phyloP scores from a whole-genome alignment of 2,329 filamentous ascomycete species.

The Dothistroma septosporum region DNA sequence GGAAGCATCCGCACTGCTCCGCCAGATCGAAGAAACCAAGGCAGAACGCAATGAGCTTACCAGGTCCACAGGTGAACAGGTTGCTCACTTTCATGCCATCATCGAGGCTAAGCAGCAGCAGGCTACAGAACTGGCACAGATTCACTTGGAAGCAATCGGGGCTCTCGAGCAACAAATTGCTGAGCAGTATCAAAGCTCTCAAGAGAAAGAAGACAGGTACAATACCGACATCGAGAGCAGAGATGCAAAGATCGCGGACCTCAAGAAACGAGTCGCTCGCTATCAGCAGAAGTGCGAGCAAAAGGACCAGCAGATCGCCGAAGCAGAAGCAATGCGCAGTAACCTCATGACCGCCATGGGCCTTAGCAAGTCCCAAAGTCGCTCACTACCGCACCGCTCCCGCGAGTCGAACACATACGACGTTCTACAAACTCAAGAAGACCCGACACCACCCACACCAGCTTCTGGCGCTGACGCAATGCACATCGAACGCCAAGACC shows the following conservation, averaged over 20 bases:
- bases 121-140: not conserved
- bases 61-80: constrained; percentile 24
- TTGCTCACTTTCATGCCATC: constrained; percentile 40
- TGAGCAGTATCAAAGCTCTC: constrained; percentile 1
- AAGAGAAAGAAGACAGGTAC: constrained; percentile 1
- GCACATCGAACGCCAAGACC: constrained; percentile 15
- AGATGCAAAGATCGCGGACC: constrained; percentile 20
- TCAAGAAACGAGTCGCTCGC: constrained; percentile 28
- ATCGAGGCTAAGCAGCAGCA: constrained; percentile 25
- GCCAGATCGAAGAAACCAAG: constrained; percentile 17
- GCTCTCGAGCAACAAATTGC: constrained; percentile 4
- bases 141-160: not conserved
- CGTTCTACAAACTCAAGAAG: constrained; percentile 9
- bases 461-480: constrained; percentile 11
- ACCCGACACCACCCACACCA: constrained; percentile 16
- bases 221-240: constrained; percentile 11
- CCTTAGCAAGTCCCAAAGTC: constrained; percentile 16
- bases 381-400: constrained; percentile 21
- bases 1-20: constrained; percentile 9
- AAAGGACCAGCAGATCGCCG: constrained; percentile 36
- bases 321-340: constrained; percentile 37
- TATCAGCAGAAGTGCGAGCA: constrained; percentile 33
- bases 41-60: constrained; percentile 4
- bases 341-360: constrained; percentile 39
- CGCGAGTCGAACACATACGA: constrained; percentile 13